phyloP scores from a whole-genome alignment of 352 stramenopile genomes.

The Pythium grandisporangium region DNA sequence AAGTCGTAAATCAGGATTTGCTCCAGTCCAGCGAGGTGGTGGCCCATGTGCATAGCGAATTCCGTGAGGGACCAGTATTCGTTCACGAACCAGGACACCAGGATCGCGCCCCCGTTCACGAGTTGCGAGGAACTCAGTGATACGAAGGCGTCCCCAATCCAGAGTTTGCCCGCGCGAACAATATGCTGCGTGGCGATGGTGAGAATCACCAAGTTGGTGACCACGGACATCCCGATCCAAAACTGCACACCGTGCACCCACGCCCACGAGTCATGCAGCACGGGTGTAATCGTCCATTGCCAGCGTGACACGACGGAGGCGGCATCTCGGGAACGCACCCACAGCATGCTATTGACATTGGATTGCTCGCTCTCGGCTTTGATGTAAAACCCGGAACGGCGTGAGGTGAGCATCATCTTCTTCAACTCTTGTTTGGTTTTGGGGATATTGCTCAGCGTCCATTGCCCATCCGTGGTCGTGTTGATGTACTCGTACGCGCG shows the following conservation, averaged over 20 bases:
- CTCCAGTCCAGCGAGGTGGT: constrained; percentile 5
- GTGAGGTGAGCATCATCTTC: constrained; percentile 4
- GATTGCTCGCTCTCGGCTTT: constrained; percentile 10
- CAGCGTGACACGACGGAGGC: neutral
- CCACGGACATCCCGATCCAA: constrained; percentile 6
- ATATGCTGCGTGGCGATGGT: constrained; percentile 7
- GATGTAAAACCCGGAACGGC: constrained; percentile 9
- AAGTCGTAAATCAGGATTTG: constrained; percentile 13
- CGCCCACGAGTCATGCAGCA: constrained; percentile 11
- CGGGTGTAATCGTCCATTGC: neutral
- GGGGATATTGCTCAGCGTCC: constrained; percentile 6
- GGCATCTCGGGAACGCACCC: constrained; percentile 1
- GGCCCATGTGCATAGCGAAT: constrained; percentile 11
- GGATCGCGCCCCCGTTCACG: neutral
- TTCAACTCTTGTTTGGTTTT: neutral
- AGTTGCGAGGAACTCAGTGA: constrained; percentile 5
- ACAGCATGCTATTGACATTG: constrained; percentile 10
- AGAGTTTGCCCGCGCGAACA: constrained; percentile 1
- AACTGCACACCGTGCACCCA: constrained; percentile 13
- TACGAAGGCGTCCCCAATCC: constrained; percentile 15
- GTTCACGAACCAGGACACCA: constrained; percentile 12
- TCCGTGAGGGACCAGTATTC: constrained; percentile 11
- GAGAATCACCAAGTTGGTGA: constrained; percentile 9
- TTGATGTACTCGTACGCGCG: constrained; percentile 1
- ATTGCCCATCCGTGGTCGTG: constrained; percentile 2